Percentiles rank a stretch among this genome's conserved stretches.
These are phyloP conservation scores for Apostasia ramifera DNA, from an alignment of 106 monocot species.

Conservation along the genomic window DNA sequence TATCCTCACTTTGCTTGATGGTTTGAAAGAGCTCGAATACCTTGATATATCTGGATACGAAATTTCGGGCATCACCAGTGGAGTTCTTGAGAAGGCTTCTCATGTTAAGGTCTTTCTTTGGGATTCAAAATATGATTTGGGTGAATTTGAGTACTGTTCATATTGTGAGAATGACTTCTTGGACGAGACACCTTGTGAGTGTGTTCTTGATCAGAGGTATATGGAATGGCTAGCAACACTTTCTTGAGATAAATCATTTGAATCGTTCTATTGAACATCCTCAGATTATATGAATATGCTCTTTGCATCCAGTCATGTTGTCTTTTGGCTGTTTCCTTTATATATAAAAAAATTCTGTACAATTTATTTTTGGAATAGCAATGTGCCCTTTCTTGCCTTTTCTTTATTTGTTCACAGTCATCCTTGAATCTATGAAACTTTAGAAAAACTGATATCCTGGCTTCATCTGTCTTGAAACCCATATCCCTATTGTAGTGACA, in stretches of 20 bases:
- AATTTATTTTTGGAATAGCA: no score
- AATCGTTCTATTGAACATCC: no score
- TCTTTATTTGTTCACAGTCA: no score
- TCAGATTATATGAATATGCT: no score
- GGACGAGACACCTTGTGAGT: conserved; percentile 14
- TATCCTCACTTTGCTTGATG: conserved; percentile 38
- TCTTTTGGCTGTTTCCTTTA: no score
- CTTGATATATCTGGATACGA: conserved; percentile 60
- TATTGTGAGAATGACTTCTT: conserved; percentile 16
- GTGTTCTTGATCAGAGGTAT: conserved; percentile 12
- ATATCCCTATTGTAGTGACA: no score
- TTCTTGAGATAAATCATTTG: conserved; percentile 8
- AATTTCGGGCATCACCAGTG: conserved; percentile 27
- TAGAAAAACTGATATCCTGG: no score
- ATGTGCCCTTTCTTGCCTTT: no score
- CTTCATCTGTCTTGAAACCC: no score
- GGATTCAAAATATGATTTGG: conserved; percentile 35
- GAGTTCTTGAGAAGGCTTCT: conserved; percentile 50
- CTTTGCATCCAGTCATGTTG: no score
- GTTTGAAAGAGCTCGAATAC: conserved; percentile 46
- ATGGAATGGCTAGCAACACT: conserved; percentile 24
- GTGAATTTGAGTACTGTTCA: conserved; percentile 37
- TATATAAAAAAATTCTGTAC: no score
- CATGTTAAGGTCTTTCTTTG: conserved; percentile 52
- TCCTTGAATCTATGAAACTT: no score